phyloP scores from a whole-genome alignment of 129 eudicot species.

The Lonicera japonica region DNA sequence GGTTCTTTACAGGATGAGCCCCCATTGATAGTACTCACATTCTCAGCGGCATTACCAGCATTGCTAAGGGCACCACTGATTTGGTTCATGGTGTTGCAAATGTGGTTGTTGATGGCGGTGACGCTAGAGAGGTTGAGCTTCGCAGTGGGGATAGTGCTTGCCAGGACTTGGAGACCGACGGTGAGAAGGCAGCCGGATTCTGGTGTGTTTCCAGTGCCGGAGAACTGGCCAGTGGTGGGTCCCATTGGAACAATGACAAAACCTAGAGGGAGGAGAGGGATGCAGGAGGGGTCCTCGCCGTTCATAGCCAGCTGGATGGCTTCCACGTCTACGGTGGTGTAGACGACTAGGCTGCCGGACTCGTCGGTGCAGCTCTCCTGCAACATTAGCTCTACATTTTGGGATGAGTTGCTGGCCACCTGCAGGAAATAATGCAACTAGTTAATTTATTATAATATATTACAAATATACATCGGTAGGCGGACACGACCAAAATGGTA shows the following conservation, averaged over 20 bases:
- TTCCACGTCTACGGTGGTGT: conserved; percentile 75
- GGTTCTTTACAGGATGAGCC: conserved; percentile 21
- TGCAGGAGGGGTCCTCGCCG: conserved; percentile 85
- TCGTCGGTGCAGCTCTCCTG: conserved; percentile 95
- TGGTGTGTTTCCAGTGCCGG: conserved; percentile 8
- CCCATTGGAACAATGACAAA: conserved; percentile 61
- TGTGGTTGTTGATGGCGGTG: conserved; percentile 72
- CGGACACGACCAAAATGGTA: too few species aligned
- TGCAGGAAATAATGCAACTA: conserved; percentile 19
- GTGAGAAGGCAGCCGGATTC: conserved; percentile 70
- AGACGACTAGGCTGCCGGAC: conserved; percentile 75
- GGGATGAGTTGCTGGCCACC: conserved; percentile 90
- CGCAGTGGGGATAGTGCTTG: conserved; percentile 73
- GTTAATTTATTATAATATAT: too few species aligned
- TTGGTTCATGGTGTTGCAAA: conserved; percentile 62
- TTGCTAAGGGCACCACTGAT: conserved; percentile 51
- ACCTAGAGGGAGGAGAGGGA: conserved; percentile 88
- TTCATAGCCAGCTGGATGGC: conserved; percentile 79
- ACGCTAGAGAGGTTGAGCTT: conserved; percentile 84
- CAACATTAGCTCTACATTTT: conserved; percentile 72
- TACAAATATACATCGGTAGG: too few species aligned
- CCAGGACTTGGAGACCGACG: conserved; percentile 75
- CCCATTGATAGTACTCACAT: conserved; percentile 10
- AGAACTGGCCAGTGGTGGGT: neutral
- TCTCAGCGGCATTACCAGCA: conserved; percentile 8